Conservation (phyloP, 1,284 basidiomycete species). For the Trametes pubescens region DNA sequence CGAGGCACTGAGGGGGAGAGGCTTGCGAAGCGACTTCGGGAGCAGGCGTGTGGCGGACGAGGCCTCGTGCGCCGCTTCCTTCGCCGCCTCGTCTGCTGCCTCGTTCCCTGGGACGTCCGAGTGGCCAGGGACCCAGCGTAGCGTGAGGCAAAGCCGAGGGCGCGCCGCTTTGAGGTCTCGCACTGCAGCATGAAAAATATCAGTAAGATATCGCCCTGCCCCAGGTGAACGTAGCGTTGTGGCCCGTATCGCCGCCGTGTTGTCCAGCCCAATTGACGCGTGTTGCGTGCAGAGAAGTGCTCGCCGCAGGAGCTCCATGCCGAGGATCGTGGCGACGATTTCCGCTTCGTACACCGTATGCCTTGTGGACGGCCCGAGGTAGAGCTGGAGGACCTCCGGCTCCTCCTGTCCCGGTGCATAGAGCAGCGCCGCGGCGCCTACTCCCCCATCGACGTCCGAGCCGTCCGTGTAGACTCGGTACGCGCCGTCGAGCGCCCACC, state of each 20-base stretch:
- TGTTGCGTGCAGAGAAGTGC: background rate
- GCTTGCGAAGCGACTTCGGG: constrained; percentile 16
- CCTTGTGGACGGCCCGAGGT: constrained; percentile 35
- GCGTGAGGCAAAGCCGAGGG: background rate
- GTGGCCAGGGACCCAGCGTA: constrained; percentile 19
- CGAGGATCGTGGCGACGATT: constrained; percentile 35
- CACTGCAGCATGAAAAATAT: background rate
- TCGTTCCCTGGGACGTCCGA: constrained; percentile 15
- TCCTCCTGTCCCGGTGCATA: constrained; percentile 2
- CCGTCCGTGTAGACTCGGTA: constrained; percentile 33
- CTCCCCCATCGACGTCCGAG: constrained; percentile 24
- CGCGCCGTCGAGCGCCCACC: background rate
- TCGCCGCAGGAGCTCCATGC: constrained; percentile 10
- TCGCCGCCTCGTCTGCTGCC: constrained; percentile 12
- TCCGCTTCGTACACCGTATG: constrained; percentile 47
- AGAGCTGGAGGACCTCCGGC: constrained; percentile 21
- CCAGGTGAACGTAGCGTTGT: background rate
- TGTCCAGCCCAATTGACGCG: constrained; percentile 26
- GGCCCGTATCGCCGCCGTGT: constrained; percentile 20
- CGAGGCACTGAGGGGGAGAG: no score
- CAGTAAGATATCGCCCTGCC: constrained; percentile 5
- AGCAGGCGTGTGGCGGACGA: background rate
- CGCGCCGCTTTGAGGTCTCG: background rate
- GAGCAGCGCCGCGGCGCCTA: constrained; percentile 22
- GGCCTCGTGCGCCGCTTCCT: constrained; percentile 8